Conservation (phyloP, 768 basidiomycete genomes). For the Boletus sensibilis region DNA sequence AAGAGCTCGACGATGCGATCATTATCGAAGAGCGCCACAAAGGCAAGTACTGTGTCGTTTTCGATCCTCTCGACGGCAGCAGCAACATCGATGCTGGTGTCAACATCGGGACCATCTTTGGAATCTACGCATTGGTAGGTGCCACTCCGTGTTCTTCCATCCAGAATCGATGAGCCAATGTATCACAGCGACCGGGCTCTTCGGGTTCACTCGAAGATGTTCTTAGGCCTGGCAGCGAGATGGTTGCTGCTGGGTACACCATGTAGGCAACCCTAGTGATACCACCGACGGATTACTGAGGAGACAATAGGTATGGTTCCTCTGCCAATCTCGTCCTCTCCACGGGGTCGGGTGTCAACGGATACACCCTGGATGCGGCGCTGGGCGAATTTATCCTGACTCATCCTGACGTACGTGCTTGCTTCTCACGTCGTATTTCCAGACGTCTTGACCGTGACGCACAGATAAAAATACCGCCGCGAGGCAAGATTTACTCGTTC, state of each 20-base stretch:
- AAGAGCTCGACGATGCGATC: conserved; percentile 91
- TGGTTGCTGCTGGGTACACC: conserved; percentile 98
- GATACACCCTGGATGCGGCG: conserved; percentile 93
- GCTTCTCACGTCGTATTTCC: background rate
- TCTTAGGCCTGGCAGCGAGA: conserved; percentile 88
- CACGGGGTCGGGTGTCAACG: conserved; percentile 94
- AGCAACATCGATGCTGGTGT: conserved; percentile 99
- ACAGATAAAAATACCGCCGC: conserved; percentile 87
- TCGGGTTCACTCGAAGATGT: conserved; percentile 84
- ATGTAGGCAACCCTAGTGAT: conserved; percentile 57
- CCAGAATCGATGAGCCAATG: background rate
- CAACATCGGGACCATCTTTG: conserved; percentile 97
- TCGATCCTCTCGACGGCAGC: conserved; percentile 94
- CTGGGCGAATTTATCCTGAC: conserved; percentile 99
- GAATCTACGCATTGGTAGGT: conserved; percentile 88
- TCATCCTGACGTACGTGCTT: conserved; percentile 76
- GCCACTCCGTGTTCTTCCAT: background rate
- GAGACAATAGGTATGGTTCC: conserved; percentile 70
- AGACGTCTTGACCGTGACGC: background rate
- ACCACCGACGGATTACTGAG: conserved; percentile 9
- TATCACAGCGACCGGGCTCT: conserved; percentile 65
- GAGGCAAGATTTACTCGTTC: conserved; percentile 99
- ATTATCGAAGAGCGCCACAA: conserved; percentile 78
- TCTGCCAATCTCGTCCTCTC: conserved; percentile 95
- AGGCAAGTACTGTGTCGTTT: conserved; percentile 96